phyloP scores from a whole-genome alignment of 805 yeast genomes.

The Ogataea nitratoaversa region DNA sequence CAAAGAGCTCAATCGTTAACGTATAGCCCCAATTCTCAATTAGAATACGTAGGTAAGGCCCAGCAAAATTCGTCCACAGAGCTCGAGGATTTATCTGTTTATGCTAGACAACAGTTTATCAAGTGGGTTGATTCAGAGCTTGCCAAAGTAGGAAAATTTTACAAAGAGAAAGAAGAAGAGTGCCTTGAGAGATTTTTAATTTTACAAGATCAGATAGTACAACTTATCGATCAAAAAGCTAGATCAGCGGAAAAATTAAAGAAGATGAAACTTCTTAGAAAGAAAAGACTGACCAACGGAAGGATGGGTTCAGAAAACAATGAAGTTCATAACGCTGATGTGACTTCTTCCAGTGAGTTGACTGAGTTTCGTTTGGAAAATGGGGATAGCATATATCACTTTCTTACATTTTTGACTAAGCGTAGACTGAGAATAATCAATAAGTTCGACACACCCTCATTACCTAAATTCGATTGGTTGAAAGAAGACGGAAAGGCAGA shows the following conservation, averaged over 20 bases:
- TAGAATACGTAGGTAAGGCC: neutral
- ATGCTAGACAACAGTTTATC: constrained; percentile 48
- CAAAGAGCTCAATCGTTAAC: constrained; percentile 14
- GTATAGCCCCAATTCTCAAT: constrained; percentile 4
- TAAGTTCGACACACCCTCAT: constrained; percentile 39
- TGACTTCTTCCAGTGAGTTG: constrained; percentile 9
- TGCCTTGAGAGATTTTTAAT: constrained; percentile 55
- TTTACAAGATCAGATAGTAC: constrained; percentile 65
- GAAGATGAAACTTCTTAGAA: constrained; percentile 10
- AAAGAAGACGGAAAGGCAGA: constrained; percentile 26
- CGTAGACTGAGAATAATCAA: constrained; percentile 26
- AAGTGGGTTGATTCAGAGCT: constrained; percentile 66
- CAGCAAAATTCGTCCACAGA: constrained; percentile 17
- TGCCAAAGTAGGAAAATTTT: constrained; percentile 57
- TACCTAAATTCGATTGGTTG: constrained; percentile 36
- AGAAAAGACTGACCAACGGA: neutral
- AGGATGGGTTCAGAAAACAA: constrained; percentile 2
- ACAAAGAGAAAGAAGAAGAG: constrained; percentile 54
- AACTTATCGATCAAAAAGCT: constrained; percentile 50
- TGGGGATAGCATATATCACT: constrained; percentile 14
- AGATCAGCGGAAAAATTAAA: constrained; percentile 18
- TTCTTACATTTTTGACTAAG: constrained; percentile 20
- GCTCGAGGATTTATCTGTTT: constrained; percentile 29
- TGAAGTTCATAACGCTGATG: constrained; percentile 13
- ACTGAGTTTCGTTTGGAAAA: neutral